Evolutionary conservation across 2,329 filamentous ascomycete genomes (phyloP).

Genomic region (Exophiala sp.): DNA sequence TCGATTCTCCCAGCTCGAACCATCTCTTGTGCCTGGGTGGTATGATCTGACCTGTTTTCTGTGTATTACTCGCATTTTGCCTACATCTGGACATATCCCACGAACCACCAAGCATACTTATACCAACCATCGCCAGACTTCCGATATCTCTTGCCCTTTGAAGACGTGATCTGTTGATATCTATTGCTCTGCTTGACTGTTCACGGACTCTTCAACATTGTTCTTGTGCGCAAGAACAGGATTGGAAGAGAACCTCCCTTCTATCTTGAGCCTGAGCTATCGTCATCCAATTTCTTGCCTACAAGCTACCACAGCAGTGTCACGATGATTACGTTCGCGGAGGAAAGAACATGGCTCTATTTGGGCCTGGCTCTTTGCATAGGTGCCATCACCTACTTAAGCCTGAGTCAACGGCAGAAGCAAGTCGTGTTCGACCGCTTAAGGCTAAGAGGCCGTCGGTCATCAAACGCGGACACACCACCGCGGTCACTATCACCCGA

Average conservation of each 20-base stretch:
- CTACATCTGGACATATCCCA: conserved; percentile 13
- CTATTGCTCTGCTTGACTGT: neutral
- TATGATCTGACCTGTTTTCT: conserved; percentile 11
- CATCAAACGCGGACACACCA: conserved; percentile 48
- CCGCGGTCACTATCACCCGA: conserved; percentile 49
- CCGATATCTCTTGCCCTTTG: neutral
- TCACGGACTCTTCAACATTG: conserved; percentile 1
- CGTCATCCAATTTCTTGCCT: too few relatives aligned
- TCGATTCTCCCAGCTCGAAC: neutral
- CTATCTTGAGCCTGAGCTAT: too few relatives aligned
- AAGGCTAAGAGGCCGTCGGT: conserved; percentile 36
- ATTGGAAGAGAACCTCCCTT: too few relatives aligned
- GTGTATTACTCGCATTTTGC: conserved; percentile 13
- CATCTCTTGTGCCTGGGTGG: conserved; percentile 3
- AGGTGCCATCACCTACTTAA: conserved; percentile 27
- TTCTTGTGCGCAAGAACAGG: neutral
- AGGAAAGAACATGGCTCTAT: conserved; percentile 18
- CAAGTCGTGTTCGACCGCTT: conserved; percentile 39
- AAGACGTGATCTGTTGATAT: too few relatives aligned
- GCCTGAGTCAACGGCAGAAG: conserved; percentile 33
- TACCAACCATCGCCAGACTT: neutral
- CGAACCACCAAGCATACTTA: conserved; percentile 11
- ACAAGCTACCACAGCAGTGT: neutral
- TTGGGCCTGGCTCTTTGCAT: conserved; percentile 16
- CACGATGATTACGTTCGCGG: conserved; percentile 9